Base-by-base conservation (phyloP, 352 stramenopile genomes). In the Pythium dissotocum region DNA sequence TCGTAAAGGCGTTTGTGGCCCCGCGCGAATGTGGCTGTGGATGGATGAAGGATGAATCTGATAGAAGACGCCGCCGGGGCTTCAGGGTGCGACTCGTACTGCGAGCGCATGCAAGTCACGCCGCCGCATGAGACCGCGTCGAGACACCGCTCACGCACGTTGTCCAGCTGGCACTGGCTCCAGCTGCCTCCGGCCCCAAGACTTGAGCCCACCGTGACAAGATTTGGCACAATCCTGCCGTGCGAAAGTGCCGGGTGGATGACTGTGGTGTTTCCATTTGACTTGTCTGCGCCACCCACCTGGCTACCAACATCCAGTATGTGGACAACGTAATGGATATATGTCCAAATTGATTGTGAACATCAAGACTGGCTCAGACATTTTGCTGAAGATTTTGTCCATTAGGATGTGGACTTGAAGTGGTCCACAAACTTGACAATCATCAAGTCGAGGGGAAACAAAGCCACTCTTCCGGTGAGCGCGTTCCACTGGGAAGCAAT, bases 351-450 rank as follows among this genome's bases (percentile, higher is more conserved):
- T 7, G 36, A 44, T 14, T 18, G 4, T 14, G 36, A 16, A 44
- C 33, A 12, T 38, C 33, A 38, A 38, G 10, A 38, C 6, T 38
- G 33, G 21, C 21, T 24, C 0, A 24, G 21, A 24, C 21, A 24
- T 0, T 24, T 24, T 24, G 21, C 0, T 24, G 21, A 24, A 24
- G 21, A 24, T 0, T 38, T 38, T 38, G 33, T 51, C 46, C 8
- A 32, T 61, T 8, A 38, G 55, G 35, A 61, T 49, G 1, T 61
- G 55, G 55, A 61, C 55, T 61, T 61, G 55, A 61, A 61, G 35
- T 33, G 55, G 55, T 61, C 55, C 35, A 51, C 55, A 61, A 49
- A 51, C 16, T 61, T 61, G 55, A 61, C 51, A 61, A 53, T 18
- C 18, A 28, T 24, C 12, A 33, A 18, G 4, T 2, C 42, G 18